Conservation (phyloP, 129 eudicot species). For the Helichrysum umbraculigerum region DNA sequence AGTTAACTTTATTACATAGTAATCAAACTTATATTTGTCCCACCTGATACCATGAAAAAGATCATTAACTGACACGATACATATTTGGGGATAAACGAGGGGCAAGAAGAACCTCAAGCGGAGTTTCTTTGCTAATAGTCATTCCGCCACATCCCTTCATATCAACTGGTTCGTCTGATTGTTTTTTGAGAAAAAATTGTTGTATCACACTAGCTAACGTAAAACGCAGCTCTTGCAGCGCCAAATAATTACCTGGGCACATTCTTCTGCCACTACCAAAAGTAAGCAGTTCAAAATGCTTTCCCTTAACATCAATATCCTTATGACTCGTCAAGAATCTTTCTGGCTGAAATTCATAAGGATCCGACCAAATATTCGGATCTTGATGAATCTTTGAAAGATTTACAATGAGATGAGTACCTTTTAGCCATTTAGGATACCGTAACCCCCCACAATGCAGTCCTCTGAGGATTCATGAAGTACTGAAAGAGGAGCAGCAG, state of each 20-base stretch:
- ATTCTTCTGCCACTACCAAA: constrained; percentile 36
- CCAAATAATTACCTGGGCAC: constrained; percentile 27
- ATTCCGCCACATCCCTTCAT: constrained; percentile 27
- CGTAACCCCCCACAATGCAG: neutral
- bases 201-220: constrained; percentile 32
- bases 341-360: neutral
- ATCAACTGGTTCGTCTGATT: constrained; percentile 24
- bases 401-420: neutral
- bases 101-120: constrained; percentile 33
- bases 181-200: constrained; percentile 19
- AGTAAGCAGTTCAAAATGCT: constrained; percentile 19
- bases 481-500: too few species aligned
- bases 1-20: neutral
- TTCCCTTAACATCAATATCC: too few species aligned
- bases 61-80: neutral
- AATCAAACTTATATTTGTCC: neutral
- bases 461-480: constrained; percentile 13
- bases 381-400: neutral
- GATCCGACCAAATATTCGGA: neutral
- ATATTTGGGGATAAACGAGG: constrained; percentile 27
- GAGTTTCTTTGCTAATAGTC: constrained; percentile 15
- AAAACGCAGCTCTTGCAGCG: constrained; percentile 11
- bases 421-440: neutral
- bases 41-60: neutral
- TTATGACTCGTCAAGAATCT: neutral